Evolutionary conservation across 2,329 filamentous ascomycete genomes (phyloP).

Genomic region (Colletotrichum liaoningense): DNA sequence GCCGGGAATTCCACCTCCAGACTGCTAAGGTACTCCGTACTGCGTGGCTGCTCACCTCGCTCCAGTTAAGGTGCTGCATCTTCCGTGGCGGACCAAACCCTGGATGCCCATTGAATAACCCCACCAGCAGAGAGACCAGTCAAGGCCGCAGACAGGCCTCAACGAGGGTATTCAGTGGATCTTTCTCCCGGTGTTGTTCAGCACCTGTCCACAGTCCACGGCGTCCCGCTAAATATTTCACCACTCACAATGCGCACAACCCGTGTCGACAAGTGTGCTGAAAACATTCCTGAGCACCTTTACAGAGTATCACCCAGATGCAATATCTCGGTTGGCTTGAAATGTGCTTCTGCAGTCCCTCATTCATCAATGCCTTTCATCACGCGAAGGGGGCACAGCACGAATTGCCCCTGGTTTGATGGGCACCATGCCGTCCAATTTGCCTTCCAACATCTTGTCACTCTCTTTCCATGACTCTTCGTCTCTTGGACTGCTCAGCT

Average conservation of each 20-base stretch:
- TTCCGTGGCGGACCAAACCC: background rate
- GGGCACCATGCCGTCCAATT: background rate
- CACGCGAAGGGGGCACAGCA: conserved; percentile 22
- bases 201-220: conserved; percentile 3
- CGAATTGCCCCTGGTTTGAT: conserved; percentile 1
- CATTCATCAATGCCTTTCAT: conserved; percentile 5
- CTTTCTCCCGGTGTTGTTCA: conserved; percentile 10
- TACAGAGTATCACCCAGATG: background rate
- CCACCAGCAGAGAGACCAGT: conserved; percentile 4
- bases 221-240: conserved; percentile 22
- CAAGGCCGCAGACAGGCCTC: conserved; percentile 22
- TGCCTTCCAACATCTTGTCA: background rate
- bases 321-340: conserved; percentile 8
- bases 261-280: conserved; percentile 21
- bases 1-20: conserved; percentile 9
- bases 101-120: background rate
- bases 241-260: conserved; percentile 23
- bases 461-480: too few species aligned
- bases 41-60: background rate
- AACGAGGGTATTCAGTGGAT: conserved; percentile 29
- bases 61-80: background rate
- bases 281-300: conserved; percentile 10
- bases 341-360: background rate
- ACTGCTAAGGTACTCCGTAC: background rate
- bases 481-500: background rate